Conservation (phyloP, 2,329 filamentous ascomycete species). For the Neoarthrinium moseri region DNA sequence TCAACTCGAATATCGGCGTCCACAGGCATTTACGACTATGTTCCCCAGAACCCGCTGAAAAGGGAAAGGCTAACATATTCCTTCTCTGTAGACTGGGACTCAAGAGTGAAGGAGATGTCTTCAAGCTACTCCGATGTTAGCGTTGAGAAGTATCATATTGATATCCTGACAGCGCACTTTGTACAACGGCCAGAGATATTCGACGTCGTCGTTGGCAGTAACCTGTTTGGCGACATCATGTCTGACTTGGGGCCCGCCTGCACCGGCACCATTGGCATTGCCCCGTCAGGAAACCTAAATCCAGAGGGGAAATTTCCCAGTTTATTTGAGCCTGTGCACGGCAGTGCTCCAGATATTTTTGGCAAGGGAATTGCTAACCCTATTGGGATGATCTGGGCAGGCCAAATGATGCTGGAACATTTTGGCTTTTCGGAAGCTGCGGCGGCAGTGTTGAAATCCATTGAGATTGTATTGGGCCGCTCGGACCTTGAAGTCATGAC, state of each 20-base stretch:
- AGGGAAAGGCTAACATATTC: too few relatives aligned
- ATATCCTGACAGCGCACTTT: constrained; percentile 63
- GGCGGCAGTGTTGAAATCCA: constrained; percentile 32
- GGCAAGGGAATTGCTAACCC: constrained; percentile 64
- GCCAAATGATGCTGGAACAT: constrained; percentile 66
- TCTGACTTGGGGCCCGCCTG: constrained; percentile 64
- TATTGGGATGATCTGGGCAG: constrained; percentile 67
- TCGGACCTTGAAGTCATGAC: constrained; percentile 54
- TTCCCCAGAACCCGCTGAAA: too few relatives aligned
- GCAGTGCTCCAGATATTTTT: constrained; percentile 63
- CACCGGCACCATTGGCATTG: constrained; percentile 66
- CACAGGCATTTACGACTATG: too few relatives aligned
- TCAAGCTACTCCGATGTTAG: constrained; percentile 54
- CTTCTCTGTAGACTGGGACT: too few relatives aligned
- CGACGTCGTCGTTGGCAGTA: constrained; percentile 62
- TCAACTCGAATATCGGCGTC: too few relatives aligned
- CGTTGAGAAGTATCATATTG: constrained; percentile 63
- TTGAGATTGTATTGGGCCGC: constrained; percentile 26
- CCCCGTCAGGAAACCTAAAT: constrained; percentile 62
- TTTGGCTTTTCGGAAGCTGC: constrained; percentile 59
- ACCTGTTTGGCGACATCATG: constrained; percentile 60
- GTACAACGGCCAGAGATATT: constrained; percentile 54
- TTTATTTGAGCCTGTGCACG: constrained; percentile 65
- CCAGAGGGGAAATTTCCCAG: constrained; percentile 58
- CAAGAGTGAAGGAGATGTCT: constrained; percentile 52